Conservation (phyloP, 345 rosid species). For the Zanthoxylum bungeanum region DNA sequence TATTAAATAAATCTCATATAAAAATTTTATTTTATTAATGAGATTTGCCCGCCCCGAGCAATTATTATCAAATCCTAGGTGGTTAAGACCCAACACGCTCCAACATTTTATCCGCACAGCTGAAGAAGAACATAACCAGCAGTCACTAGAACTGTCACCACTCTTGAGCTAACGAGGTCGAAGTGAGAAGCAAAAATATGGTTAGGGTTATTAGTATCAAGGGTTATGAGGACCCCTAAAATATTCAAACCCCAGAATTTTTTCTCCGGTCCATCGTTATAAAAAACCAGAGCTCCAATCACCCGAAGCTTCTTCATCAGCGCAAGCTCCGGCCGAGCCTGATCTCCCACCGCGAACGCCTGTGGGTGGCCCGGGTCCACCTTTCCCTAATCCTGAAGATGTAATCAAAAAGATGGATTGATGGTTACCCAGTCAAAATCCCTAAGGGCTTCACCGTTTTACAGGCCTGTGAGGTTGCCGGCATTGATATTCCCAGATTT, state of each 20-base stretch:
- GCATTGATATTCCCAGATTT: constrained; percentile 96
- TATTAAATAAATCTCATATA: too few relatives aligned
- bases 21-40: too few relatives aligned
- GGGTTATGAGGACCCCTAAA: constrained; percentile 47
- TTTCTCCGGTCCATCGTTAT: constrained; percentile 63
- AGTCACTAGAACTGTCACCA: not conserved
- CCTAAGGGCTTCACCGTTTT: constrained; percentile 97
- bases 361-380: constrained; percentile 77
- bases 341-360: constrained; percentile 60
- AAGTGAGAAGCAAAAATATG: constrained; percentile 53
- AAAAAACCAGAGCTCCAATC: constrained; percentile 76
- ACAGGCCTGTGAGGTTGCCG: constrained; percentile 98
- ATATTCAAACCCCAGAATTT: constrained; percentile 36
- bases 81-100: too few relatives aligned
- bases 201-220: constrained; percentile 68
- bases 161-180: not conserved
- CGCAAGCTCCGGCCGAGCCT: constrained; percentile 58
- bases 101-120: too few relatives aligned
- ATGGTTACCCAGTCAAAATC: constrained; percentile 86
- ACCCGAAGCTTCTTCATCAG: constrained; percentile 55
- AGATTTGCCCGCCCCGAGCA: too few relatives aligned
- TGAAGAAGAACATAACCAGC: not conserved
- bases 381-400: constrained; percentile 79
- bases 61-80: too few relatives aligned
- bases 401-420: constrained; percentile 97